Percentiles rank a stretch among this genome's conserved stretches.
phyloP scores from a whole-genome alignment of 2,329 filamentous ascomycete species.

The Incumbomyces delicatus region DNA sequence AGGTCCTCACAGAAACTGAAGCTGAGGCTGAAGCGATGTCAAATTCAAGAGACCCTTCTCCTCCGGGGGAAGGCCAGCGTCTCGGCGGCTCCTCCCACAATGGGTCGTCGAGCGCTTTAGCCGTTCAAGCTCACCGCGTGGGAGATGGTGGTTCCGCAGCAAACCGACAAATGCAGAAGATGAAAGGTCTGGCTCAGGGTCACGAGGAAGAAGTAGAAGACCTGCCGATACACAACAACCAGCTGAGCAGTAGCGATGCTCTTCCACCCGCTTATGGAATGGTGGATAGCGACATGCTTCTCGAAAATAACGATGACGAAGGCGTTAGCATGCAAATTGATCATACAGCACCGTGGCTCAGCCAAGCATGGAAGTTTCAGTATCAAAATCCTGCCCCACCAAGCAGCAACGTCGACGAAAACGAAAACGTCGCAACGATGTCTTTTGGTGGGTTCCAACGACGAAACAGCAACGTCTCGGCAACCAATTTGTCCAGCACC shows the following conservation, averaged over 20 bases:
- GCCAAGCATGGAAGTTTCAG: background rate
- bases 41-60: conserved; percentile 37
- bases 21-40: conserved; percentile 28
- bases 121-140: conserved; percentile 62
- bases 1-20: conserved; percentile 51
- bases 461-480: conserved; percentile 1
- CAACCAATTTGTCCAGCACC: background rate
- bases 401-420: conserved; percentile 4
- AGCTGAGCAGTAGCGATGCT: conserved; percentile 4
- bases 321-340: background rate
- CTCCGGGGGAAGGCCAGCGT: conserved; percentile 74
- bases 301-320: conserved; percentile 1
- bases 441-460: background rate
- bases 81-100: conserved; percentile 77
- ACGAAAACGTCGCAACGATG: background rate
- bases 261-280: background rate
- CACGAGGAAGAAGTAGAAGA: conserved; percentile 18
- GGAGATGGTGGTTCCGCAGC: conserved; percentile 50
- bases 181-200: conserved; percentile 27
- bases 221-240: background rate
- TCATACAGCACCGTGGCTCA: background rate
- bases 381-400: background rate
- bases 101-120: conserved; percentile 89
- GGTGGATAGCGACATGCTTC: conserved; percentile 3
- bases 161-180: conserved; percentile 25